These are phyloP conservation scores for Phytophthora sp. DNA, from an alignment of 352 stramenopile species.

Conservation along the genomic window DNA sequence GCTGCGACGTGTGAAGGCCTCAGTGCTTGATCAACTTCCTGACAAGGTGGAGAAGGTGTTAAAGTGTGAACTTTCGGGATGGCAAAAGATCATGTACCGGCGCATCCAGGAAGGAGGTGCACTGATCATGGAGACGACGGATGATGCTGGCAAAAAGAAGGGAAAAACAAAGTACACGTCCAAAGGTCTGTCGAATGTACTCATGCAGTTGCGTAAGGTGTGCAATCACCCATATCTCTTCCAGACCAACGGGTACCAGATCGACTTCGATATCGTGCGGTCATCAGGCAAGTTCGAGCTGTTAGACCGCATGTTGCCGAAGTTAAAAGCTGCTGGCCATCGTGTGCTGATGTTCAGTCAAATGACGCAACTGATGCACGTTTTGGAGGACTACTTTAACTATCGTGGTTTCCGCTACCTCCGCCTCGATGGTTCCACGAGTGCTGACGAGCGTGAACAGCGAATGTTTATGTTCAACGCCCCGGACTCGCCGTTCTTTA, in stretches of 20 bases:
- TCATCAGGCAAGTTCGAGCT: conserved; percentile 95
- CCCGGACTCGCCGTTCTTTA: conserved; percentile 90
- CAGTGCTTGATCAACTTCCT: conserved; percentile 85
- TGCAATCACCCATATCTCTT: conserved; percentile 92
- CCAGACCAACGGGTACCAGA: conserved; percentile 82
- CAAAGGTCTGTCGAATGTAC: conserved; percentile 86
- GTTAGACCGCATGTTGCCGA: conserved; percentile 96
- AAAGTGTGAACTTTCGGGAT: conserved; percentile 86
- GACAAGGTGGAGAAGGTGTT: conserved; percentile 90
- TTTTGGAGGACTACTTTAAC: conserved; percentile 91
- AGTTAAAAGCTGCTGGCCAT: conserved; percentile 93
- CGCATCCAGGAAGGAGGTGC: conserved; percentile 89
- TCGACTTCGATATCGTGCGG: conserved; percentile 88
- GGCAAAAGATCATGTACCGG: conserved; percentile 90
- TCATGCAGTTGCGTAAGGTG: conserved; percentile 91
- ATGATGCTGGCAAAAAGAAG: conserved; percentile 66
- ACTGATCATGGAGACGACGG: conserved; percentile 79
- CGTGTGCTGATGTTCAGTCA: conserved; percentile 92
- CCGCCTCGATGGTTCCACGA: conserved; percentile 96
- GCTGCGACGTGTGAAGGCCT: conserved; percentile 85
- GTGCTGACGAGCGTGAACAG: conserved; percentile 96
- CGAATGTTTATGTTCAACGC: conserved; percentile 99
- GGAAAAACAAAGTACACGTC: conserved; percentile 86
- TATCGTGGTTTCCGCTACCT: conserved; percentile 94
- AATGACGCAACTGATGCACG: conserved; percentile 91